These are phyloP conservation scores for Rubia yunnanensis DNA, from an alignment of 257 asterid genomes.

Conservation along the genomic window DNA sequence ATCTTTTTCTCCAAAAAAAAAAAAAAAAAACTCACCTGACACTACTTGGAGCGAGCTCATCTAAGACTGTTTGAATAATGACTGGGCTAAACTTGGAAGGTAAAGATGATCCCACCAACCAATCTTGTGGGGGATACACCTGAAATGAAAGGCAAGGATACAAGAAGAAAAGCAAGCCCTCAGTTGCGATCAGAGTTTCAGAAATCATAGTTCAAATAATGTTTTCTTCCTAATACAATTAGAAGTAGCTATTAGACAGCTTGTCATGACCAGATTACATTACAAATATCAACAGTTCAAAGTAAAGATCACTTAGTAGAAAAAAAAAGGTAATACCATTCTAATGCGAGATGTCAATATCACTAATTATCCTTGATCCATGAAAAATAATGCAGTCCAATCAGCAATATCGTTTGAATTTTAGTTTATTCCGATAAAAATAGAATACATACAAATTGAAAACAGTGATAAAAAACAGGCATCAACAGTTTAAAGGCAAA, in stretches of 20 bases:
- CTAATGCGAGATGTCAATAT: no score
- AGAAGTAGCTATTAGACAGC: neutral
- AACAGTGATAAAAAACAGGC: no score
- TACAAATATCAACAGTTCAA: neutral
- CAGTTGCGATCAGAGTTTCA: neutral
- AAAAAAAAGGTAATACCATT: neutral
- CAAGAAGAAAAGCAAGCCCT: slow-evolving; percentile 1
- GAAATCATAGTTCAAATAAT: neutral
- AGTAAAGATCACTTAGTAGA: neutral
- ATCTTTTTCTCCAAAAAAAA: neutral
- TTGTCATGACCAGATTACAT: neutral
- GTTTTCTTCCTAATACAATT: neutral
- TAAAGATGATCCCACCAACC: slow-evolving; percentile 92
- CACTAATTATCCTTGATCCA: no score
- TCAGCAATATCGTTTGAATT: no score
- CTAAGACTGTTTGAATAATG: slow-evolving; percentile 47
- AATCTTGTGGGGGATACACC: slow-evolving; percentile 87
- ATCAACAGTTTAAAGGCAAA: no score
- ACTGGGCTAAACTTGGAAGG: slow-evolving; percentile 60
- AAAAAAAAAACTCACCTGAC: slow-evolving; percentile 44
- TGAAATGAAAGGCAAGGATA: slow-evolving; percentile 27
- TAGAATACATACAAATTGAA: no score
- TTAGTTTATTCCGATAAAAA: no score
- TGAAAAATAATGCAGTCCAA: no score
- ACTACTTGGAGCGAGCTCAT: slow-evolving; percentile 66